Evolutionary conservation across 352 stramenopile species (phyloP).

Genomic region (Sclerospora graminicola): DNA sequence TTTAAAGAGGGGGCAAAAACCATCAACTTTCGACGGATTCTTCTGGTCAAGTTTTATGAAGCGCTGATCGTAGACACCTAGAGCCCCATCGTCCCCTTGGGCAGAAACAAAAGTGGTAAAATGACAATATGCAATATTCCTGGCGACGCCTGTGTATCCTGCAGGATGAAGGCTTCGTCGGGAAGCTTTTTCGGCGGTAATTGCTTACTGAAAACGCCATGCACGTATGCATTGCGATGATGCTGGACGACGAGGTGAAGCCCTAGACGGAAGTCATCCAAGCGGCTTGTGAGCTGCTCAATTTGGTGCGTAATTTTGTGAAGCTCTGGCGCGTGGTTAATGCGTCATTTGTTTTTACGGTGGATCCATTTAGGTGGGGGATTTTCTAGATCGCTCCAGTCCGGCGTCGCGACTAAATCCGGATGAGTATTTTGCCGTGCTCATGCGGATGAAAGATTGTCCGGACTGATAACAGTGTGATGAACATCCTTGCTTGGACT

Average conservation of each 20-base stretch:
- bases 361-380: constrained; percentile 35
- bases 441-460: constrained; percentile 45
- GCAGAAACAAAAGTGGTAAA: constrained; percentile 11
- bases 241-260: constrained; percentile 65
- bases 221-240: constrained; percentile 78
- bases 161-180: constrained; percentile 56
- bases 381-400: constrained; percentile 71
- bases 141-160: constrained; percentile 74
- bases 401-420: constrained; percentile 70
- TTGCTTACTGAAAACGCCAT: constrained; percentile 78
- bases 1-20: constrained; percentile 82
- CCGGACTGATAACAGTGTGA: no score
- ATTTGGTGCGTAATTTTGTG: constrained; percentile 24
- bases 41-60: constrained; percentile 75
- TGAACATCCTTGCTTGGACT: no score
- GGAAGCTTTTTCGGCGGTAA: constrained; percentile 71
- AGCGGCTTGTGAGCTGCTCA: constrained; percentile 51
- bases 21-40: constrained; percentile 70
- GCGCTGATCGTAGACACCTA: constrained; percentile 66
- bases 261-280: constrained; percentile 55
- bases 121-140: constrained; percentile 41
- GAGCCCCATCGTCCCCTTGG: constrained; percentile 8
- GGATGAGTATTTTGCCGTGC: constrained; percentile 75
- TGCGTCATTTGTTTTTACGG: background rate
- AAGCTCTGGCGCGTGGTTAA: background rate